These are phyloP conservation scores for Pseudisothecium myosuroides DNA, from an alignment of 225 moss, liverwort and hornwort species.

Conservation along the genomic window DNA sequence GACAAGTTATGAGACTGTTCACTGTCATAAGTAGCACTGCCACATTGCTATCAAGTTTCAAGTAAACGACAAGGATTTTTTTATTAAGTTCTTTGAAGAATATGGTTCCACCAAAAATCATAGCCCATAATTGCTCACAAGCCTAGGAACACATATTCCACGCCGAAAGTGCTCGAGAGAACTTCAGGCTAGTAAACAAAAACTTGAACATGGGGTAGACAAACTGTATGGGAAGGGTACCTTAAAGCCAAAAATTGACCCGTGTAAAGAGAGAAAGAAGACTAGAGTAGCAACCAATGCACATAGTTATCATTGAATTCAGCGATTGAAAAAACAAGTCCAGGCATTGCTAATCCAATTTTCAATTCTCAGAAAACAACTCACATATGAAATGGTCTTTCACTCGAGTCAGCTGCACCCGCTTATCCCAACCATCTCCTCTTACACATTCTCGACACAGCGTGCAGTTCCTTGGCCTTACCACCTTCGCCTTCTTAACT, in stretches of 20 bases:
- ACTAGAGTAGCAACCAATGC: neutral
- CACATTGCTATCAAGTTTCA: neutral
- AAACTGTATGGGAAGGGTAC: neutral
- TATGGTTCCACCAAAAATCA: neutral
- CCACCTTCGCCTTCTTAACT: slow-evolving; percentile 62
- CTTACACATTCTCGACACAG: slow-evolving; percentile 96
- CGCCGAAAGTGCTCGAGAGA: neutral
- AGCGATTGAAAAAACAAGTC: neutral
- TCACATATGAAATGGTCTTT: slow-evolving; percentile 98
- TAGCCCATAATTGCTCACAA: neutral
- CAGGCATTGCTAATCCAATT: neutral
- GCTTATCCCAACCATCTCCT: slow-evolving; percentile 82
- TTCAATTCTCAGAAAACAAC: neutral
- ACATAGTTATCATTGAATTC: neutral
- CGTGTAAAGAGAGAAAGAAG: neutral
- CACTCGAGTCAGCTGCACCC: slow-evolving; percentile 70
- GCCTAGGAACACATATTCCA: neutral
- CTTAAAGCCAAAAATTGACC: neutral
- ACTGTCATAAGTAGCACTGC: neutral
- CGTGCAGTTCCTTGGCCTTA: slow-evolving; percentile 81
- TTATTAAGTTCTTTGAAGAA: neutral
- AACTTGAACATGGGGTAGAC: neutral
- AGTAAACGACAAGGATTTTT: neutral
- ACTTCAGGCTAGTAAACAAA: neutral
- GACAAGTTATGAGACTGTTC: neutral